A percentile compares a stretch with the other conserved stretches of the same genome.
These are phyloP conservation scores for Elymus sibiricus DNA, from an alignment of 176 grass and related monocot species.

Conservation along the genomic window DNA sequence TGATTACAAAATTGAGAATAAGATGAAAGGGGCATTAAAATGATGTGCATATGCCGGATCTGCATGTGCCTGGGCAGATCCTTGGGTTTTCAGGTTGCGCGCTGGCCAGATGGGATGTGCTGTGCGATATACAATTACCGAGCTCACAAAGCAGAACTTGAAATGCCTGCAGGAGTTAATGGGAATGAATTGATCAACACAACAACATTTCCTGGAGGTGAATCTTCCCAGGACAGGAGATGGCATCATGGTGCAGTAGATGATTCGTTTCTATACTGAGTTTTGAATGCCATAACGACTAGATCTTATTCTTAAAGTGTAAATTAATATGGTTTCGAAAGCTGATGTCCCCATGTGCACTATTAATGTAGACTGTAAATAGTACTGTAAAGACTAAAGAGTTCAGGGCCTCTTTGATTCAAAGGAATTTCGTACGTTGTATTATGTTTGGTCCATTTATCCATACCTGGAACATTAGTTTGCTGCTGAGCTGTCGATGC, in stretches of 20 bases:
- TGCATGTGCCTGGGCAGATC: background rate
- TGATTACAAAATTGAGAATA: constrained; percentile 42
- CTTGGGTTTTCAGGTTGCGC: constrained; percentile 2
- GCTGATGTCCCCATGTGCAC: background rate
- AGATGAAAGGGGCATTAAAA: constrained; percentile 56
- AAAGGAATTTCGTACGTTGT: background rate
- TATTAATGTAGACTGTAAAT: constrained; percentile 7
- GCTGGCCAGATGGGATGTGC: background rate
- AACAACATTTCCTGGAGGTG: background rate
- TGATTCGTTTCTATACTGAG: background rate
- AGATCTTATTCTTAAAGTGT: constrained; percentile 1
- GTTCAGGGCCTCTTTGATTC: background rate
- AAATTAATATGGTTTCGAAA: background rate
- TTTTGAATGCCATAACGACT: background rate
- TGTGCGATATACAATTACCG: background rate
- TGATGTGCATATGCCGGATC: constrained; percentile 18
- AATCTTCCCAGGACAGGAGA: background rate
- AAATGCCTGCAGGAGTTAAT: background rate
- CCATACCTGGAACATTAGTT: background rate
- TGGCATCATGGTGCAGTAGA: background rate
- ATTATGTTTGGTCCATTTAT: background rate
- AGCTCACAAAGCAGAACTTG: background rate
- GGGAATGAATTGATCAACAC: background rate
- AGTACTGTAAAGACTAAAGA: background rate
- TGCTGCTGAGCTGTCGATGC: background rate